Base-by-base conservation (phyloP, 2,329 filamentous ascomycete species). In the Hysterium pulicare region DNA sequence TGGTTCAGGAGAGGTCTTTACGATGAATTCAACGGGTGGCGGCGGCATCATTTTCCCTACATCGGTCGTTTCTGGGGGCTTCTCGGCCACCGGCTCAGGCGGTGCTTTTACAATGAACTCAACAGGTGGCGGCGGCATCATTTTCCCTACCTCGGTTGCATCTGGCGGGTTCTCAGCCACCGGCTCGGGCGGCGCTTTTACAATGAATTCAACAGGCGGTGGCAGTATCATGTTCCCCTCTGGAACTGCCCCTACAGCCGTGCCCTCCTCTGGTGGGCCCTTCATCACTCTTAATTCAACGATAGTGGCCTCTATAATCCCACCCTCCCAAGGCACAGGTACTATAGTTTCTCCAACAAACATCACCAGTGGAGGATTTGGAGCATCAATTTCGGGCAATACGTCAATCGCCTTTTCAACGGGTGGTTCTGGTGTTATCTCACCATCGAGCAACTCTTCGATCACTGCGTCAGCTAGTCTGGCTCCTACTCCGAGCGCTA, bases 401-500 rank as follows among this genome's bases (percentile, higher is more conserved):
- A 28, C 24, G 24, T 28, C 24, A 8, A 7, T 28, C 13, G 30
- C 44, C 3, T 45, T 42, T 26, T 30, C 48, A 4, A 49, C 38
- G 2, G 44, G 39, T 16, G 42, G 33, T 19, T 40, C 33, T 31
- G 49, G 49, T 5, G 9, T 45, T 2, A 36, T 53, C n/a, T 30
- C 46, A 28, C 48, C 45, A 6, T 42, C 41, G 10, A 34, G 19
- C 20, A 51, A 50, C 28, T 22, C 35, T 5, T 42, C 41, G 2
- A 41, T 39, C 6, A 41, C 49, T 13, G 23, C 30, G 6, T 16
- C 43, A 22, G 38, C 46, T 2, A 54, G 49, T 28, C 11, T 47
- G 10, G 34, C 35, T 3, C 41, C 40, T 6, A 41, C 26, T 10
- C 41, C 41, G 10, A 43, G 39, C 32, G 5, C 38, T 4, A 44